Evolutionary conservation across 306 rosid genomes (phyloP).

Genomic region (Rosa lucieae): DNA sequence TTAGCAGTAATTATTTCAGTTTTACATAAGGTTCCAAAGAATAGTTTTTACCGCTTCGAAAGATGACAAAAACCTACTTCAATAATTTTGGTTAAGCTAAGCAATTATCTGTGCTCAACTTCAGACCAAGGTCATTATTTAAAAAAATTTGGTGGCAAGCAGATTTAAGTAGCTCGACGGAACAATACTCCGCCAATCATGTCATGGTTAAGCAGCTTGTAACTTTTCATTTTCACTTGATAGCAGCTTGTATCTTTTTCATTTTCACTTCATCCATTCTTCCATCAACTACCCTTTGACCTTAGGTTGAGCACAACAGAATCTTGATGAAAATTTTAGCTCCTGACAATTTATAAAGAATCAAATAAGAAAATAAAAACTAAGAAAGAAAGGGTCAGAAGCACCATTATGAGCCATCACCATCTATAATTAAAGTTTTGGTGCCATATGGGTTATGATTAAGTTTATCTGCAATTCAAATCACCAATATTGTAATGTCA

Average conservation of each 20-base stretch:
- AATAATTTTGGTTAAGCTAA: not conserved
- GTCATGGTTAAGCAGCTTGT: constrained; percentile 5
- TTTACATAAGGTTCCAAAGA: not conserved
- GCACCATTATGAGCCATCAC: constrained; percentile 27
- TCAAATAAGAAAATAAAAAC: constrained; percentile 15
- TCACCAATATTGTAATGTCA: constrained; percentile 17
- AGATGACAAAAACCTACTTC: not conserved
- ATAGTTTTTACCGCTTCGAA: not conserved
- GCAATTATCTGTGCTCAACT: not conserved
- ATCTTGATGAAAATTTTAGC: constrained; percentile 24
- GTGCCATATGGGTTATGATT: constrained; percentile 79
- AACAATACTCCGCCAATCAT: not conserved
- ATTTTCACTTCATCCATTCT: not conserved
- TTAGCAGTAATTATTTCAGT: not conserved
- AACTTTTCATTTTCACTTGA: not conserved
- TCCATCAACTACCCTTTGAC: constrained; percentile 31
- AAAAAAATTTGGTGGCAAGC: constrained; percentile 8
- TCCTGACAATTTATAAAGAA: not conserved
- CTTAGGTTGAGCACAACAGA: constrained; percentile 11
- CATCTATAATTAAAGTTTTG: constrained; percentile 71
- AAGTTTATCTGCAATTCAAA: constrained; percentile 58
- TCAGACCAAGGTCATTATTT: not conserved
- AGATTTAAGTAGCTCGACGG: constrained; percentile 9
- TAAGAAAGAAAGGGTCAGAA: constrained; percentile 4
- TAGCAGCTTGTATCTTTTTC: not conserved